These are phyloP conservation scores for Globisporangium solare DNA, from an alignment of 352 stramenopile species.

Conservation along the genomic window DNA sequence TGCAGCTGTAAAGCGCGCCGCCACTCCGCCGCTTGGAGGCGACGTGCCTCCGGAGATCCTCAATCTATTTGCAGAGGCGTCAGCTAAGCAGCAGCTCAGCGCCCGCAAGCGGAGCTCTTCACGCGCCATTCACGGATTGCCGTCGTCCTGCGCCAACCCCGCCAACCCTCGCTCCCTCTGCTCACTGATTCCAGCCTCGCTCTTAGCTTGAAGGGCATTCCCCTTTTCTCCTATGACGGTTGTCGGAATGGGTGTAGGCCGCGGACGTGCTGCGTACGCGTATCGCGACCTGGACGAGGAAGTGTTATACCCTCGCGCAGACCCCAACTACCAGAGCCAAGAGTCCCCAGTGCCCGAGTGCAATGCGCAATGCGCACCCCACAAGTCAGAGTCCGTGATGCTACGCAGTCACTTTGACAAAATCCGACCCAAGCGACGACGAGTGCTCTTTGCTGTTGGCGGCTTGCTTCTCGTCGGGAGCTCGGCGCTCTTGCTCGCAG, in stretches of 20 bases:
- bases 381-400: constrained; percentile 9
- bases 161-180: too few relatives aligned
- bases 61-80: too few relatives aligned
- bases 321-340: constrained; percentile 14
- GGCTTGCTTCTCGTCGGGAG: constrained; percentile 5
- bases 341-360: constrained; percentile 5
- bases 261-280: constrained; percentile 11
- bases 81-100: too few relatives aligned
- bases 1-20: too few relatives aligned
- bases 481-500: constrained; percentile 1
- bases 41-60: too few relatives aligned
- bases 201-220: too few relatives aligned
- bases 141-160: too few relatives aligned
- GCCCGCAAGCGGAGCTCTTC: too few relatives aligned
- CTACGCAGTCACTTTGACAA: constrained; percentile 16
- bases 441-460: neutral
- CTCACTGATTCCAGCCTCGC: too few relatives aligned
- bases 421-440: constrained; percentile 1
- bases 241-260: constrained; percentile 3
- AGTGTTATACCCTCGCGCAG: constrained; percentile 8
- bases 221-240: neutral
- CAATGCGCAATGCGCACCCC: neutral
- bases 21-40: too few relatives aligned
- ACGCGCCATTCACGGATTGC: too few relatives aligned
- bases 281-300: constrained; percentile 17